Conservation (phyloP, 495 filamentous ascomycete genomes). For the Penicillium samsonianum region DNA sequence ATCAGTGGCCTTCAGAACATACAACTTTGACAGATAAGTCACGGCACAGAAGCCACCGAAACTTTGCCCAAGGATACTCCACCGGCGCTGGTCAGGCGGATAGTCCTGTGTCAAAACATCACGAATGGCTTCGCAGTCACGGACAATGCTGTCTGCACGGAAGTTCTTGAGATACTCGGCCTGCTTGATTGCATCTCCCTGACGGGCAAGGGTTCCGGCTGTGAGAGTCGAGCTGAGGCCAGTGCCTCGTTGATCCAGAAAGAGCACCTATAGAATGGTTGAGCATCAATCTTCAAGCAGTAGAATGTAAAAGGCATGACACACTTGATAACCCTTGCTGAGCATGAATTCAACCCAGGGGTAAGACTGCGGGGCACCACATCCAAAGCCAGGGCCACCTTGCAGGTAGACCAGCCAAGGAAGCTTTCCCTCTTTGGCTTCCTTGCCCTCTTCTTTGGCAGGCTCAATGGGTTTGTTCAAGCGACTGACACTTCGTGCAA, state of each 20-base stretch:
- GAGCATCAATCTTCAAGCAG: not conserved
- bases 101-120: conserved; percentile 68
- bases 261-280: conserved; percentile 59
- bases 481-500: conserved; percentile 70
- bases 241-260: conserved; percentile 86
- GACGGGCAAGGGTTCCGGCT: conserved; percentile 62
- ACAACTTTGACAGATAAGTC: conserved; percentile 79
- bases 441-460: conserved; percentile 50
- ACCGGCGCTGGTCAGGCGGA: conserved; percentile 70
- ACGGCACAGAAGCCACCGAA: conserved; percentile 87
- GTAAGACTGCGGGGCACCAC: conserved; percentile 68
- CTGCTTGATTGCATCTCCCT: conserved; percentile 65
- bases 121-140: conserved; percentile 84
- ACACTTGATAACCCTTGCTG: conserved; percentile 73
- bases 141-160: conserved; percentile 85
- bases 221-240: conserved; percentile 80
- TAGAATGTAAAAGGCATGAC: not conserved
- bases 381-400: conserved; percentile 79
- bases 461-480: conserved; percentile 62
- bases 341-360: conserved; percentile 67
- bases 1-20: conserved; percentile 22
- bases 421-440: conserved; percentile 53
- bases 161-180: conserved; percentile 83
- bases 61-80: conserved; percentile 84
- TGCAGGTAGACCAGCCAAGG: conserved; percentile 69